A percentile compares a stretch with the other conserved stretches of the same genome.
These are phyloP conservation scores for Strobilomyces confusus DNA, from an alignment of 768 basidiomycete genomes.

Conservation along the genomic window DNA sequence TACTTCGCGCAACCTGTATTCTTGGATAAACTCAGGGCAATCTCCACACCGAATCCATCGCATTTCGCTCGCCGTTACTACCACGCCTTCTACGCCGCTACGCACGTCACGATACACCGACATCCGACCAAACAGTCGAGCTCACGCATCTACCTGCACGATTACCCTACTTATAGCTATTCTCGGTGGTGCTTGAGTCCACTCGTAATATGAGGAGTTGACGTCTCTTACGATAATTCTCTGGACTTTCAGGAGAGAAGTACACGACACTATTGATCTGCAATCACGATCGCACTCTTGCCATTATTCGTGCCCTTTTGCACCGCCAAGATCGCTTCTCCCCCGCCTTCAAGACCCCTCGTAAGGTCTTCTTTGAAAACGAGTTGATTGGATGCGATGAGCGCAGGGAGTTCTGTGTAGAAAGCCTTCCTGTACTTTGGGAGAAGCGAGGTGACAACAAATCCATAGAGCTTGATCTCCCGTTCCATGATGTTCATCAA, in stretches of 20 bases:
- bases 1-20: conserved; percentile 10
- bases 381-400: conserved; percentile 2
- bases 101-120: conserved; percentile 3
- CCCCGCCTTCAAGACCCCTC: conserved; percentile 1
- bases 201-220: conserved; percentile 15
- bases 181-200: conserved; percentile 8
- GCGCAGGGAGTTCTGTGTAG: not conserved
- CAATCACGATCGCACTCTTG: not conserved
- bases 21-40: conserved; percentile 18
- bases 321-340: conserved; percentile 2
- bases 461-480: conserved; percentile 1
- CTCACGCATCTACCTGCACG: conserved; percentile 10
- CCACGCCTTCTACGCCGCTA: conserved; percentile 5
- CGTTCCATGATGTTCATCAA: not conserved
- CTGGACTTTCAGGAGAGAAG: not conserved
- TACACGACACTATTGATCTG: not conserved
- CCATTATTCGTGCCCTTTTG: conserved; percentile 4
- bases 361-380: not conserved
- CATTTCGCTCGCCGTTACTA: conserved; percentile 1
- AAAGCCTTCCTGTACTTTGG: not conserved
- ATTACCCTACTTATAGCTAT: conserved; percentile 23
- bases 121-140: not conserved
- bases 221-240: not conserved
- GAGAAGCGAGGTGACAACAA: not conserved
- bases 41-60: not conserved